A percentile compares a stretch with the other conserved stretches of the same genome.
phyloP scores from a whole-genome alignment of 768 basidiomycete species.

The Podaxis pistillaris region DNA sequence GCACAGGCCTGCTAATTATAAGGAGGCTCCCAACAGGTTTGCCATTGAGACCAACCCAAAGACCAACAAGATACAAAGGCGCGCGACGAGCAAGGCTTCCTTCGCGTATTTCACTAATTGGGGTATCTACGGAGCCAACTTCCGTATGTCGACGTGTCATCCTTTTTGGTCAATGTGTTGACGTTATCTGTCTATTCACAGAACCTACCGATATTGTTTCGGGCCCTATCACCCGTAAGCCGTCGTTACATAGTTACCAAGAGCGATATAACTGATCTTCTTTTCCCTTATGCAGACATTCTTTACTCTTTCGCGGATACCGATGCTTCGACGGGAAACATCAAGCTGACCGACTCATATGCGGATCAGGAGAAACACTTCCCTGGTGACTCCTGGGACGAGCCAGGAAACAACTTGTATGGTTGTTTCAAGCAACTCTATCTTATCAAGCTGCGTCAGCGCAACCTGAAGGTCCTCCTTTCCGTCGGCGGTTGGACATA shows the following conservation, averaged over 20 bases:
- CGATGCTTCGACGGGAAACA: conserved; percentile 55
- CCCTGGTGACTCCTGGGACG: conserved; percentile 70
- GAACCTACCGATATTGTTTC: conserved; percentile 66
- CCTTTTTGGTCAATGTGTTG: conserved; percentile 10
- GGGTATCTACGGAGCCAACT: conserved; percentile 65
- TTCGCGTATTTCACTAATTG: conserved; percentile 62
- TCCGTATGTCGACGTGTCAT: conserved; percentile 41
- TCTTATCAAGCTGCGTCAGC: conserved; percentile 58
- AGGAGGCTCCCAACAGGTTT: conserved; percentile 34
- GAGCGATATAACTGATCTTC: background rate
- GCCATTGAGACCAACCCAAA: conserved; percentile 32
- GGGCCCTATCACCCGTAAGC: conserved; percentile 59
- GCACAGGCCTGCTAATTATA: conserved; percentile 49
- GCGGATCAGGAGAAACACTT: conserved; percentile 79
- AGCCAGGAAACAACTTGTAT: conserved; percentile 75
- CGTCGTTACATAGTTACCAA: background rate
- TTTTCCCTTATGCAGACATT: conserved; percentile 39
- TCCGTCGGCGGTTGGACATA: conserved; percentile 69
- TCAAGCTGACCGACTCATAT: conserved; percentile 68
- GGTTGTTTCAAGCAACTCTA: conserved; percentile 77
- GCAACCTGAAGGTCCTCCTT: conserved; percentile 51
- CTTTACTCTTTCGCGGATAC: conserved; percentile 81
- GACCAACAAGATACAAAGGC: conserved; percentile 39
- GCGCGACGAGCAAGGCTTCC: conserved; percentile 36
- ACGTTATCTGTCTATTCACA: conserved; percentile 24